A percentile compares a stretch with the other conserved stretches of the same genome.
Conservation (phyloP, 345 rosid genomes). For the Psidium friedrichsthalianum region DNA sequence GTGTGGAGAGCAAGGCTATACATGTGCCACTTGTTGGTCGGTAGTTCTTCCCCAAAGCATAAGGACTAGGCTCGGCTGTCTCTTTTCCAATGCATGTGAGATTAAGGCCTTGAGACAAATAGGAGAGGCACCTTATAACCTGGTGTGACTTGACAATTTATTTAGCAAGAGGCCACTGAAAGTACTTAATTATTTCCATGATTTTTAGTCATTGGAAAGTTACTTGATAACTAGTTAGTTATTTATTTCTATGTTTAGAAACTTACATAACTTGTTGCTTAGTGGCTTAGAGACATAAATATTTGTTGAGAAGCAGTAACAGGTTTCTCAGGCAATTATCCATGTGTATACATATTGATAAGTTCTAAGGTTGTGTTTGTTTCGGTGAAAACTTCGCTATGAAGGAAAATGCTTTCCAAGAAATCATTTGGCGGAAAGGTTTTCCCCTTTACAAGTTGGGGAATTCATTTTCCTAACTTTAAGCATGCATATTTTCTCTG, state of each 20-base stretch:
- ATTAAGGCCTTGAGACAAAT: background rate
- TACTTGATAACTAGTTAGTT: background rate
- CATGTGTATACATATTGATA: background rate
- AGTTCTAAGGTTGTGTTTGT: too few species aligned
- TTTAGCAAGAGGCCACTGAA: background rate
- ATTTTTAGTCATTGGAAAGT: background rate
- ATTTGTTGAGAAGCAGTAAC: background rate
- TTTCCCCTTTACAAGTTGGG: too few species aligned
- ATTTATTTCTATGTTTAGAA: background rate
- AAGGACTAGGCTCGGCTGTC: background rate
- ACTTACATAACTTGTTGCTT: background rate
- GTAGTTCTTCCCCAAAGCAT: background rate
- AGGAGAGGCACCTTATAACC: background rate
- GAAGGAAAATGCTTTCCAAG: too few species aligned
- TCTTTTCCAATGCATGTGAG: background rate
- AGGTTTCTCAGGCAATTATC: background rate
- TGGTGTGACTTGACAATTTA: background rate
- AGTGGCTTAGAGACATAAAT: background rate
- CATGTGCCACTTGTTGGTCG: background rate
- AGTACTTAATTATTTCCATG: background rate
- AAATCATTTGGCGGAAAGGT: too few species aligned
- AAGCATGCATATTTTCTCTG: too few species aligned
- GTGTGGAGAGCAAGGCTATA: background rate
- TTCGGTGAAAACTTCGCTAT: too few species aligned
- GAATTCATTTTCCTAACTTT: too few species aligned